Percentiles rank a stretch among this genome's conserved stretches.
Conservation (phyloP, 768 basidiomycete species). For the Boletus coccyginus region DNA sequence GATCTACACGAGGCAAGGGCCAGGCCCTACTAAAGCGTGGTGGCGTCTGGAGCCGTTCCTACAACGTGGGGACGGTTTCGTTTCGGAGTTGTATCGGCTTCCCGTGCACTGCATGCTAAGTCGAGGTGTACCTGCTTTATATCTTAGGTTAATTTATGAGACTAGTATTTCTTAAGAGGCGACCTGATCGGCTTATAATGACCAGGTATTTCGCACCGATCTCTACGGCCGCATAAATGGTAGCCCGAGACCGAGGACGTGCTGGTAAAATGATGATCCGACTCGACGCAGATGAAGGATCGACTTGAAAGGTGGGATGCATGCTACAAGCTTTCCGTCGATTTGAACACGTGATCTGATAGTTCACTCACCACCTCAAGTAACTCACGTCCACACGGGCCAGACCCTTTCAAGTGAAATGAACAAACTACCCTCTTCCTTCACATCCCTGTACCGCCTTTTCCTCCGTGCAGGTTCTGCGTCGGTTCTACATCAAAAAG, state of each 20-base stretch:
- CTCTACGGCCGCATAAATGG: background rate
- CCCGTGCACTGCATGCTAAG: constrained; percentile 1
- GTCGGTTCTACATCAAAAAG: constrained; percentile 52
- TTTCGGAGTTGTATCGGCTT: background rate
- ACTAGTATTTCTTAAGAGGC: background rate
- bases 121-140: constrained; percentile 2
- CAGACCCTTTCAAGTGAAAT: background rate
- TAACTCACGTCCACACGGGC: no score
- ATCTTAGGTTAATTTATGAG: constrained; percentile 3
- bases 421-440: constrained; percentile 31
- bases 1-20: constrained; percentile 17
- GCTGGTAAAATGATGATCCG: background rate
- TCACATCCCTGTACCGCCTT: constrained; percentile 60
- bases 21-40: constrained; percentile 12
- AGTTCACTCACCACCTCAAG: background rate
- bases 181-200: constrained; percentile 1
- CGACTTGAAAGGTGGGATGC: background rate
- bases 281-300: constrained; percentile 1
- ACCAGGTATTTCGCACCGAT: constrained; percentile 2
- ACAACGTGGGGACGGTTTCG: constrained; percentile 14
- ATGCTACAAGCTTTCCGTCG: background rate
- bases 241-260: background rate
- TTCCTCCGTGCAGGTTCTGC: constrained; percentile 55
- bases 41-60: background rate
- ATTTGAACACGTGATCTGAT: constrained; percentile 12